A percentile compares a stretch with the other conserved stretches of the same genome.
Evolutionary conservation across 2,329 filamentous ascomycete species (phyloP).

Genomic region (Fusarium sp.): DNA sequence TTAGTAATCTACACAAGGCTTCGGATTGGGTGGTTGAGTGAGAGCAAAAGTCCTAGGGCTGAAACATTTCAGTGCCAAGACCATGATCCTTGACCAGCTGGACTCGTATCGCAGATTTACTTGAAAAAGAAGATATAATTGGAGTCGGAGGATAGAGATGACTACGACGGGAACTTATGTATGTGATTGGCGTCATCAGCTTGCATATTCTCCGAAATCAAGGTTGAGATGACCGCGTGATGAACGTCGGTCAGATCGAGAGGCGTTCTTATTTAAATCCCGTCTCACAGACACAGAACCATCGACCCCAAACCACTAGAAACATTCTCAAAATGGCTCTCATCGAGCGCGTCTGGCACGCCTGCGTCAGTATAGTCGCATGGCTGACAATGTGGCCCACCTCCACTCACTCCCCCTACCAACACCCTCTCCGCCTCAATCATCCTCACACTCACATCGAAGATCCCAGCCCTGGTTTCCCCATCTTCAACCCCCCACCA

Average conservation of each 20-base stretch:
- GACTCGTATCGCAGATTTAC: not conserved
- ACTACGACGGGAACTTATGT: not conserved
- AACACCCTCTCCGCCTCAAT: slow-evolving; percentile 15
- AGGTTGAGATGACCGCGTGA: not conserved
- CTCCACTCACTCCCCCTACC: slow-evolving; percentile 1
- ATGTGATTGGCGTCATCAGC: not conserved
- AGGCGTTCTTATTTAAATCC: not conserved
- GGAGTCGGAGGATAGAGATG: not conserved
- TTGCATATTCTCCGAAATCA: not conserved
- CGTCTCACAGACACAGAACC: not conserved
- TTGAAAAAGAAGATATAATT: not conserved
- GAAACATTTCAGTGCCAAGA: not conserved
- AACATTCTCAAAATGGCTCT: slow-evolving; percentile 29
- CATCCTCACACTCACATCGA: slow-evolving; percentile 3
- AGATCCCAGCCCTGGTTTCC: not conserved
- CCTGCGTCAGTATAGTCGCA: slow-evolving; percentile 29
- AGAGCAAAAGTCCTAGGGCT: not conserved
- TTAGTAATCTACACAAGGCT: not conserved
- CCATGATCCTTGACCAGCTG: not conserved
- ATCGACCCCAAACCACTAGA: not conserved
- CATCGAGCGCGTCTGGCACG: slow-evolving; percentile 34
- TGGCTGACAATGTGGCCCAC: slow-evolving; percentile 38
- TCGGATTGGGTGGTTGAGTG: not conserved
- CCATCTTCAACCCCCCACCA: slow-evolving; percentile 27
- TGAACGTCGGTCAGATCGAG: not conserved